Evolutionary conservation across 2,329 filamentous ascomycete genomes (phyloP).

Genomic region (Neoscytalidium dimidiatum): DNA sequence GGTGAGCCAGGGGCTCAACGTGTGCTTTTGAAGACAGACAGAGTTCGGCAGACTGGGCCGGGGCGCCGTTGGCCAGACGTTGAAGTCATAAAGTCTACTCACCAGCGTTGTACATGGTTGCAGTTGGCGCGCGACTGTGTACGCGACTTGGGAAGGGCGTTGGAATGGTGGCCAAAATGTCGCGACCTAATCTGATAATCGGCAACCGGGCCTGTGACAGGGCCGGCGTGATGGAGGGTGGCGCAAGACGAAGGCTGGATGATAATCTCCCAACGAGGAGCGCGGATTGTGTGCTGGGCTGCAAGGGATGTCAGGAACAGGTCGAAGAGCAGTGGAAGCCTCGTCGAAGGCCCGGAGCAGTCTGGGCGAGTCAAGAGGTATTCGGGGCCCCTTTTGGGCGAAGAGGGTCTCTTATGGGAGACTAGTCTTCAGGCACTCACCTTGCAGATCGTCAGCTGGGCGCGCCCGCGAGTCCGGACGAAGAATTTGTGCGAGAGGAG

Average conservation of each 20-base stretch:
- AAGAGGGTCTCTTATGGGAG: background rate
- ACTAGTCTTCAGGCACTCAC: slow-evolving; percentile 21
- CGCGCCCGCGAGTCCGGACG: slow-evolving; percentile 24
- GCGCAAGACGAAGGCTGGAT: slow-evolving; percentile 21
- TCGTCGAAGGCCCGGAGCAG: slow-evolving; percentile 12
- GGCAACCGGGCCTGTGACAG: slow-evolving; percentile 25
- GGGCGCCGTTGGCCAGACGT: slow-evolving; percentile 19
- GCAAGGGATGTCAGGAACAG: slow-evolving; percentile 30
- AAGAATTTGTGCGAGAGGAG: slow-evolving; percentile 25
- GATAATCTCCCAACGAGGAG: slow-evolving; percentile 25
- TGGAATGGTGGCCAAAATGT: slow-evolving; percentile 34
- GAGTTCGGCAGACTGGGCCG: slow-evolving; percentile 21
- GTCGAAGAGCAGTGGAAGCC: slow-evolving; percentile 21
- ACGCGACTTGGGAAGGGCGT: slow-evolving; percentile 36
- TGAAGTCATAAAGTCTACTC: slow-evolving; percentile 32
- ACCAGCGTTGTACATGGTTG: slow-evolving; percentile 35
- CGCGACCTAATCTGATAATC: slow-evolving; percentile 18
- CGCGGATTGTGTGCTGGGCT: slow-evolving; percentile 31
- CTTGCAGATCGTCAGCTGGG: slow-evolving; percentile 30
- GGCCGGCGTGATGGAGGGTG: slow-evolving; percentile 24
- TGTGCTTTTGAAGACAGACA: slow-evolving; percentile 34
- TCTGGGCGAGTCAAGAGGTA: slow-evolving; percentile 2
- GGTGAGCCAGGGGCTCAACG: slow-evolving; percentile 24
- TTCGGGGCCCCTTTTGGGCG: background rate
- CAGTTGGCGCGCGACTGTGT: slow-evolving; percentile 33